Percentiles rank a stretch among this genome's conserved stretches.
Evolutionary conservation across 345 rosid genomes (phyloP).

Genomic region (Populus pruinosa): DNA sequence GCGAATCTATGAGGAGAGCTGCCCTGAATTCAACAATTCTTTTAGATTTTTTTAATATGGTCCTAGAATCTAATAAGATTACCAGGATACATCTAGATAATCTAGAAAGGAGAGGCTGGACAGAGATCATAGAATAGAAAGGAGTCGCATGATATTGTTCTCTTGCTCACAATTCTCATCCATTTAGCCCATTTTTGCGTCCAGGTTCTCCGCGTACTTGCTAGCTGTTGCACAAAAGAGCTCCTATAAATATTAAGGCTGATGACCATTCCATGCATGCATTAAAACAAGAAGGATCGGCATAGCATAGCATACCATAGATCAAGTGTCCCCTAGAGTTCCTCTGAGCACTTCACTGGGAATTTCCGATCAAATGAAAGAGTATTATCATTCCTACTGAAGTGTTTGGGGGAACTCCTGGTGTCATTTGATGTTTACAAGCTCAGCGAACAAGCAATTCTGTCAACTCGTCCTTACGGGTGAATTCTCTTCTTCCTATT

Average conservation of each 20-base stretch:
- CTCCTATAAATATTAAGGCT: not conserved
- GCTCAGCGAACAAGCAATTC: too few species aligned
- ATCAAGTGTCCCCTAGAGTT: conserved; percentile 39
- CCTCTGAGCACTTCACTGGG: conserved; percentile 44
- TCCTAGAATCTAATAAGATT: not conserved
- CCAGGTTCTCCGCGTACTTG: not conserved
- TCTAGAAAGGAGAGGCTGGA: conserved; percentile 6
- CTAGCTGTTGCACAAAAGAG: not conserved
- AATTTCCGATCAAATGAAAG: not conserved
- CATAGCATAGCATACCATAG: not conserved
- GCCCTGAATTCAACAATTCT: too few species aligned
- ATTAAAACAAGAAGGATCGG: too few species aligned
- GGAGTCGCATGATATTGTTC: not conserved
- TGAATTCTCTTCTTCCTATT: too few species aligned
- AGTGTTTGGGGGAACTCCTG: conserved; percentile 66
- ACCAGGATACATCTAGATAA: not conserved
- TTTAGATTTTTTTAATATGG: not conserved
- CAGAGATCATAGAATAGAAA: not conserved
- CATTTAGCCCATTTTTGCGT: not conserved
- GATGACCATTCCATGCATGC: not conserved
- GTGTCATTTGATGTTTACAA: conserved; percentile 5
- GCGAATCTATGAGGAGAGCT: too few species aligned
- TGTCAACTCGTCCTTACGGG: too few species aligned
- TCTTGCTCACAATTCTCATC: not conserved
- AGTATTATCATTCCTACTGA: conserved; percentile 22